These are phyloP conservation scores for Aspergillus luchuensis DNA, from an alignment of 2,329 filamentous ascomycete species.

Conservation along the genomic window DNA sequence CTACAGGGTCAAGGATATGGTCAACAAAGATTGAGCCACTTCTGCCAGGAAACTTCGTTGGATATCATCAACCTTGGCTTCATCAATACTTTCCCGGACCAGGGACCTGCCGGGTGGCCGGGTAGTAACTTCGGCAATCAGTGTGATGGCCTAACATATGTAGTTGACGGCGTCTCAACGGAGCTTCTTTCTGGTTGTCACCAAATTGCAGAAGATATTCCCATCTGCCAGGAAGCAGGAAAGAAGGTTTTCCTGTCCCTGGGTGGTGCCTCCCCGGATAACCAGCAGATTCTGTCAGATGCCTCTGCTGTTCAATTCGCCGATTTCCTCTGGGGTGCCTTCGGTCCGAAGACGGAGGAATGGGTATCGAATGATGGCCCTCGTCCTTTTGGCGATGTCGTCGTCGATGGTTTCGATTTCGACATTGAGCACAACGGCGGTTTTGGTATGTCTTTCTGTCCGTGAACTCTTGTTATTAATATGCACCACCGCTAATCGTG, in stretches of 20 bases:
- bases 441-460: slow-evolving; percentile 27
- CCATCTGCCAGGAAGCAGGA: slow-evolving; percentile 42
- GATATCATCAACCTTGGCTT: slow-evolving; percentile 62
- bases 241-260: slow-evolving; percentile 52
- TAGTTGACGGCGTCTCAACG: slow-evolving; percentile 41
- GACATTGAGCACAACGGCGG: slow-evolving; percentile 44
- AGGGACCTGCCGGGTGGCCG: slow-evolving; percentile 49
- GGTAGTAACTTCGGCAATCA: slow-evolving; percentile 60
- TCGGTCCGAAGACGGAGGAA: slow-evolving; percentile 44
- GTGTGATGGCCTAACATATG: slow-evolving; percentile 48
- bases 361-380: slow-evolving; percentile 40
- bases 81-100: slow-evolving; percentile 56
- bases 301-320: slow-evolving; percentile 50
- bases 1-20: slow-evolving; percentile 54
- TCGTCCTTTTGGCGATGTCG: slow-evolving; percentile 51
- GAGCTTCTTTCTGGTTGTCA: slow-evolving; percentile 48
- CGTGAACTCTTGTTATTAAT: not conserved
- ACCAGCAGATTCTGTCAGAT: slow-evolving; percentile 48
- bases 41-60: slow-evolving; percentile 54
- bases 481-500: not conserved
- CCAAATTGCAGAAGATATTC: slow-evolving; percentile 47
- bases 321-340: slow-evolving; percentile 54
- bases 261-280: slow-evolving; percentile 45
- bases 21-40: slow-evolving; percentile 52
- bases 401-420: slow-evolving; percentile 57